Conservation (phyloP, 345 rosid species). For the Sapria himalayana region DNA sequence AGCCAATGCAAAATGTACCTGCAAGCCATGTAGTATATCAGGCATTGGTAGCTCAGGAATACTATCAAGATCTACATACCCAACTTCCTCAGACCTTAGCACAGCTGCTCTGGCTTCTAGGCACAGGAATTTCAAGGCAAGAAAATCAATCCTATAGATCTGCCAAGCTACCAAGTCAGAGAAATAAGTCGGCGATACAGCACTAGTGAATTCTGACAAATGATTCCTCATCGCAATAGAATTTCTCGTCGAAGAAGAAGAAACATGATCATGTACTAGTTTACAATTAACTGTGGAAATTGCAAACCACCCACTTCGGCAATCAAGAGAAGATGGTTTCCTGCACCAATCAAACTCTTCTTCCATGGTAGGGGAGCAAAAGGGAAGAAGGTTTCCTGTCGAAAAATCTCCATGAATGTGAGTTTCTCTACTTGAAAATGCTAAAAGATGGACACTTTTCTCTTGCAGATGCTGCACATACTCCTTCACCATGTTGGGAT, state of each 20-base stretch:
- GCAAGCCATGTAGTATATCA: constrained; percentile 71
- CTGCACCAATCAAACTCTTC: constrained; percentile 47
- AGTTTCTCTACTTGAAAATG: constrained; percentile 62
- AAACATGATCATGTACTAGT: constrained; percentile 18
- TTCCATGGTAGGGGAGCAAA: constrained; percentile 41
- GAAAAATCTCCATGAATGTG: constrained; percentile 40
- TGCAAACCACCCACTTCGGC: constrained; percentile 71
- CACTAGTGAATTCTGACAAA: constrained; percentile 14
- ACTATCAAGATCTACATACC: constrained; percentile 62
- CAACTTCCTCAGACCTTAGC: constrained; percentile 69
- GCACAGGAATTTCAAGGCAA: constrained; percentile 58
- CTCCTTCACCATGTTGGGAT: constrained; percentile 60
- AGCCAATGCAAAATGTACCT: constrained; percentile 23
- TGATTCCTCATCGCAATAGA: constrained; percentile 34
- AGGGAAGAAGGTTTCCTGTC: constrained; percentile 21
- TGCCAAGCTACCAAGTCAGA: constrained; percentile 68
- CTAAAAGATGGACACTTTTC: constrained; percentile 62
- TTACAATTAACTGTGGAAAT: constrained; percentile 47
- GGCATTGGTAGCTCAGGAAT: constrained; percentile 96
- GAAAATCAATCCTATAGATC: constrained; percentile 57
- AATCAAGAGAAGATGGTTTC: constrained; percentile 34
- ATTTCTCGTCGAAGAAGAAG: constrained; percentile 18
- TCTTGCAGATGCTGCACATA: constrained; percentile 60
- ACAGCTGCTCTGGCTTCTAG: constrained; percentile 70
- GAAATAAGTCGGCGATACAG: constrained; percentile 34